These are phyloP conservation scores for Cryphonectria nitschkei DNA, from an alignment of 2,329 filamentous ascomycete genomes.

Conservation along the genomic window DNA sequence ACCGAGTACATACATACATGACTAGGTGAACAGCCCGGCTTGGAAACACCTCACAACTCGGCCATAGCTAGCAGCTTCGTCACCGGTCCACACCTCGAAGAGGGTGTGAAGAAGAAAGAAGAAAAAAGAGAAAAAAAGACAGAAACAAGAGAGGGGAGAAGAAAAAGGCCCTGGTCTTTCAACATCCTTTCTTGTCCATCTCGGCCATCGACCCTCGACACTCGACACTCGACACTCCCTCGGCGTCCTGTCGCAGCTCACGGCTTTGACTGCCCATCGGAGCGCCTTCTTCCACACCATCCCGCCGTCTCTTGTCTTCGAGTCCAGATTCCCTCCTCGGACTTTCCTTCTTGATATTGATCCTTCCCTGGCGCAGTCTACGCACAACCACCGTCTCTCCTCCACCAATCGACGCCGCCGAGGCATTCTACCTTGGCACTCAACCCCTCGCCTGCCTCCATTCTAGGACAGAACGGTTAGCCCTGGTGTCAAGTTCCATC, in stretches of 20 bases:
- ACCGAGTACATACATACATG: slow-evolving; percentile 12
- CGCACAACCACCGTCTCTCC: background rate
- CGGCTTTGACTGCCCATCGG: background rate
- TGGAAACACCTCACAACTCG: background rate
- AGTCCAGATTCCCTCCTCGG: background rate
- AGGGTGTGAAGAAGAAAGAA: background rate
- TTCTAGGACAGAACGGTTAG: background rate
- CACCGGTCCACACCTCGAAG: background rate
- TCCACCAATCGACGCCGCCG: slow-evolving; percentile 1
- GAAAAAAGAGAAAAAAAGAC: background rate
- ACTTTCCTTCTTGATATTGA: slow-evolving; percentile 5
- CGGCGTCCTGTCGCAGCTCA: background rate
- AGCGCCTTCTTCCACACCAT: background rate
- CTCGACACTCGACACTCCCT: background rate
- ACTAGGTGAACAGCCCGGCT: background rate
- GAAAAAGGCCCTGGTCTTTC: background rate
- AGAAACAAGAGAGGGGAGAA: background rate
- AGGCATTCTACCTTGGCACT: background rate
- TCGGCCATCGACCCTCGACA: background rate
- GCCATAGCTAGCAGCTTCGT: background rate
- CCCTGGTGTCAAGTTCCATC: background rate
- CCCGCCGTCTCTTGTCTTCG: background rate
- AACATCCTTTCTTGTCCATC: background rate
- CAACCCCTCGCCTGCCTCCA: background rate
- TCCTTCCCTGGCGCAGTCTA: background rate